Evolutionary conservation across 2,329 filamentous ascomycete species (phyloP).

Genomic region (Phaeoacremonium minimum): DNA sequence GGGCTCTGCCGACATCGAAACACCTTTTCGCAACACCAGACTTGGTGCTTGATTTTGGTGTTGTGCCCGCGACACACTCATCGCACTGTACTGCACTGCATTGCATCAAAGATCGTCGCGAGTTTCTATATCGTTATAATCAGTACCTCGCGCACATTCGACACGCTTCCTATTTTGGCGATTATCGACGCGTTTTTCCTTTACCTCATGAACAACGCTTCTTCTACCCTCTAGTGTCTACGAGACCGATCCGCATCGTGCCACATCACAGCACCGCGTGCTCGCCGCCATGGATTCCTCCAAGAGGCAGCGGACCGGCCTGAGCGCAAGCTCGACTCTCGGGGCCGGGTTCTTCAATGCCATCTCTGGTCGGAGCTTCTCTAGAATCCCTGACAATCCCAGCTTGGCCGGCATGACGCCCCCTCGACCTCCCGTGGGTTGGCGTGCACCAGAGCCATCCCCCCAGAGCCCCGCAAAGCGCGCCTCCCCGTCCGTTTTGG

Average conservation of each 20-base stretch:
- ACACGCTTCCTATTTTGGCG: neutral
- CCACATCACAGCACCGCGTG: neutral
- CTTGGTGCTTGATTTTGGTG: too few species aligned
- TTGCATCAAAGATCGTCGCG: neutral
- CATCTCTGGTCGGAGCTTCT: neutral
- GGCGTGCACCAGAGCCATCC: constrained; percentile 15
- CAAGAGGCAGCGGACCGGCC: neutral
- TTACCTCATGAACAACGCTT: neutral
- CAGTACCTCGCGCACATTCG: neutral
- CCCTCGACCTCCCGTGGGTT: constrained; percentile 12
- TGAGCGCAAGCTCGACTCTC: neutral
- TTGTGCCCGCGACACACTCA: too few species aligned
- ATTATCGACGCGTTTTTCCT: too few species aligned
- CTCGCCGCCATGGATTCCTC: neutral
- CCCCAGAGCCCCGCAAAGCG: constrained; percentile 25
- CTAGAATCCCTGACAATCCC: constrained; percentile 1
- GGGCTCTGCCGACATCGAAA: too few species aligned
- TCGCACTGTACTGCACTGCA: too few species aligned
- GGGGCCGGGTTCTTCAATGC: neutral
- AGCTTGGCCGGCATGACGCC: constrained; percentile 7
- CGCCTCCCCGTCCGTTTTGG: constrained; percentile 24
- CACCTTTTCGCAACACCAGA: too few species aligned
- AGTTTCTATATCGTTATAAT: neutral
- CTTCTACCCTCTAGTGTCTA: too few species aligned
- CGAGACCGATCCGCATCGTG: neutral